Evolutionary conservation across 345 rosid genomes (phyloP), one percentile per base, ranked within the genome.

Genomic region (Heritiera littoralis): DNA sequence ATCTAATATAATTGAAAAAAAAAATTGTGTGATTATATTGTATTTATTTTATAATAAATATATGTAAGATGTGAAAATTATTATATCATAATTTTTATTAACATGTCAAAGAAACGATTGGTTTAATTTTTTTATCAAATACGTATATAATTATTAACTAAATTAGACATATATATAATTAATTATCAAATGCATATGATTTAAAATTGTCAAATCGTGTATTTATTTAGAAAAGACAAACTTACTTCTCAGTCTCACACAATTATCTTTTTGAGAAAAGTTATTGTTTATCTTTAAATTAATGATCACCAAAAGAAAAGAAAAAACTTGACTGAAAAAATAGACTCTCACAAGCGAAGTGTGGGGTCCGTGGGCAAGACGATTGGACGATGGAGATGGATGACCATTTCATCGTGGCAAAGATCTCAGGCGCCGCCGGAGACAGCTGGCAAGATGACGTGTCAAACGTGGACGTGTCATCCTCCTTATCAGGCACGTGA

Each of bases 401-500:
- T 73, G 35, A 40, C 65, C 65, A 12, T 55, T 73, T 73, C 46
- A 73, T n/a, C 35, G 48, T 55, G 77, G 65, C 65, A 55, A 38
- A 56, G 60, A 49, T 71, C 23, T 13, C 1, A 6, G 75, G 0
- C 2, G 1, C 17, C 52, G 15, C 28, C 35, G 46, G 28, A 52
- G 15, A 55, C 65, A n/a, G 64, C 48, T 9, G 48, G 35, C 49
- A 18, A 3, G 11, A 72, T 55, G 65, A 38, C 23, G 13, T 70
- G 74, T 52, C 17, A 54, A 15, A 54, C 64, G 77, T 76, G 72
- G 80, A 64, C 83, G 80, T 75, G 46, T 76, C 67, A 15, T 72
- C 17, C 4, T 13, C 35, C 38, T 9, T 30, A 32, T 7, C 14
- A 54, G 46, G 70, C 87, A 84, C 78, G 86, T 84, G 85, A 83